Conservation (phyloP, 768 basidiomycete genomes). For the Nidularia pulvinata region DNA sequence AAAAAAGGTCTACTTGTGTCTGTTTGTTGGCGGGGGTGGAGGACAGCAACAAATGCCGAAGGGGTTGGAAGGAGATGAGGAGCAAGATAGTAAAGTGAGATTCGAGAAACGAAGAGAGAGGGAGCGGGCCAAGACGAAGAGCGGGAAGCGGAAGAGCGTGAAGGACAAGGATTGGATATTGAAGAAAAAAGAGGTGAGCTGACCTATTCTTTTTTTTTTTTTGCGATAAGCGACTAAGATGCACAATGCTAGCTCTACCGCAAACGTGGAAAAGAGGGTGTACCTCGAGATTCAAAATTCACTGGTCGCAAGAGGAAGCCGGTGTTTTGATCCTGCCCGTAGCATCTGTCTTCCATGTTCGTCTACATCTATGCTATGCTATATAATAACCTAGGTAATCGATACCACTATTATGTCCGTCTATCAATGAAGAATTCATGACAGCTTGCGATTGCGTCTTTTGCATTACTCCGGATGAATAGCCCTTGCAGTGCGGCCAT, state of each 20-base stretch:
- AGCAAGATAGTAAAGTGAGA: constrained; percentile 52
- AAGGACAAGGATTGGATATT: constrained; percentile 93
- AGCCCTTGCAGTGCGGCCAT: constrained; percentile 97
- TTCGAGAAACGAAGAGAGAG: constrained; percentile 83
- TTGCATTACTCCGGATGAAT: constrained; percentile 78
- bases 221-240: background rate
- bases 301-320: constrained; percentile 89
- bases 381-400: background rate
- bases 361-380: constrained; percentile 4
- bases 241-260: constrained; percentile 63
- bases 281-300: constrained; percentile 85
- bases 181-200: constrained; percentile 90
- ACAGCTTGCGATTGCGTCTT: constrained; percentile 52
- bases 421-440: constrained; percentile 38
- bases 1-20: constrained; percentile 90
- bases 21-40: constrained; percentile 86
- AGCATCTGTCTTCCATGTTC: background rate
- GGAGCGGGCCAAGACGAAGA: constrained; percentile 53
- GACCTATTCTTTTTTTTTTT: background rate
- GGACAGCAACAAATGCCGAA: constrained; percentile 66
- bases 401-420: constrained; percentile 11
- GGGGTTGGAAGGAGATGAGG: constrained; percentile 73
- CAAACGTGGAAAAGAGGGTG: constrained; percentile 80
- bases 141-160: constrained; percentile 66
- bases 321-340: constrained; percentile 56